Evolutionary conservation across 2,329 filamentous ascomycete genomes (phyloP), one percentile per base, ranked within the genome.

Genomic region (Beauveria asiatica): DNA sequence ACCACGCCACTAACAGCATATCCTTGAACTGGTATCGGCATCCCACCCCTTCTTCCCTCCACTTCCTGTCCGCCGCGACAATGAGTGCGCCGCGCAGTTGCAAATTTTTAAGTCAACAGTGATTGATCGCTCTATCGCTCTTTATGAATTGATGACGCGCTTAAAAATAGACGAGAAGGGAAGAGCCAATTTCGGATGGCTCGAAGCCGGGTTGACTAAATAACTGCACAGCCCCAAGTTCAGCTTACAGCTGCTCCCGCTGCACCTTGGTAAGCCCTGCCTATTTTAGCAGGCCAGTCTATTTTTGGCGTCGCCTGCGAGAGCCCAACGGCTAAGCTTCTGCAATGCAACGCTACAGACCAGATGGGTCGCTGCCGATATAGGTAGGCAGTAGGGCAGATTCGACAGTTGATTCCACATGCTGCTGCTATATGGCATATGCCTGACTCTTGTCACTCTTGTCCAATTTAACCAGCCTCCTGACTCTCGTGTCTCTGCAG

Each of bases 371-470:
- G n/a, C 10, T 19, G 19, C 16, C 9, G 42, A 17, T 56, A 56
- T 41, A 55, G 53, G 53, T 19, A n/a, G n/a, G n/a, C n/a, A n/a
- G n/a, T n/a, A 46, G 41, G 53, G 53, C 53, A 46, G 42, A 56
- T 45, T 56, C n/a, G 19, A 17, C n/a, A 13, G 25, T 19, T 56
- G 53, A 56, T 56, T 56, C 42, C 53, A 56, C 52, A 55, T 19
- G 39, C 10, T 33, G 25, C 16, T 23, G 21, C 53, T 33, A 33
- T 13, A 33, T 33, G 30, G 23, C 23, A 23, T 23, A 23, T 23
- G 3, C 23, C 30, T 33, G 17, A 5, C 6, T 45, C 21, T 44
- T 23, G 17, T 37, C 25, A 5, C 6, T 45, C 21, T 44, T 23
- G 17, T 37, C 25, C 45, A 37, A 56, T 56, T 46, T 39, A 46